Percentiles rank a stretch among this genome's conserved stretches.
These are phyloP conservation scores for Chlamydomonas schloesseri DNA, from an alignment of 139 green algal species.

Conservation along the genomic window DNA sequence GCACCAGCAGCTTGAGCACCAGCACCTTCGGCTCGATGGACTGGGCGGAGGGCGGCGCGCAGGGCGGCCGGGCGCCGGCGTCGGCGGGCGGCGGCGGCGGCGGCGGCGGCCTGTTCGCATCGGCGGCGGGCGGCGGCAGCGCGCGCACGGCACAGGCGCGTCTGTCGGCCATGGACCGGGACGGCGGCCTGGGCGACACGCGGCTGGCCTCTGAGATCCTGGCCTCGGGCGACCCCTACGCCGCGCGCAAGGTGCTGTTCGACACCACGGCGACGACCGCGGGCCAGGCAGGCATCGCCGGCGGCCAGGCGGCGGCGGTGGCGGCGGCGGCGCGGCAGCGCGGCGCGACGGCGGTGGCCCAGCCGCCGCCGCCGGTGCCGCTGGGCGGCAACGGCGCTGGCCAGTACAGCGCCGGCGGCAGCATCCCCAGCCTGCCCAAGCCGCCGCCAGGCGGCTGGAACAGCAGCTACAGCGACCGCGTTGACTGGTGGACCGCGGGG, in stretches of 20 bases:
- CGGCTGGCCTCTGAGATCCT: background rate
- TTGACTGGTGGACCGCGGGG: conserved; percentile 23
- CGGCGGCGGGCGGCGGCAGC: too few relatives aligned
- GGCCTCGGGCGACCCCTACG: background rate
- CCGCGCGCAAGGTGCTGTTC: background rate
- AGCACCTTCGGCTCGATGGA: background rate
- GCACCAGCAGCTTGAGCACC: background rate
- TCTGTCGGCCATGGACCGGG: background rate
- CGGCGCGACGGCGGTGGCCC: too few relatives aligned
- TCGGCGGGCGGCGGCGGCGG: background rate
- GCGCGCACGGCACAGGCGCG: too few relatives aligned
- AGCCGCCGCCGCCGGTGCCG: too few relatives aligned
- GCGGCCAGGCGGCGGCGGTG: too few relatives aligned
- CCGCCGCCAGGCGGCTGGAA: background rate
- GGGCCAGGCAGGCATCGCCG: background rate
- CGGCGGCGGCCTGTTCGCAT: background rate
- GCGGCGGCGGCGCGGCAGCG: too few relatives aligned
- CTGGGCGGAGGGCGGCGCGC: too few relatives aligned
- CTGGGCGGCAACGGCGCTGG: background rate
- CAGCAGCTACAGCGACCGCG: background rate
- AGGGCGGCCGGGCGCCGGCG: too few relatives aligned
- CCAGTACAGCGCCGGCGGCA: background rate
- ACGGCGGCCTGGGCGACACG: background rate
- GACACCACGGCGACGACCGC: background rate
- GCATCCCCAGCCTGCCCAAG: background rate